These are phyloP conservation scores for Coniosporium apollinis DNA, from an alignment of 495 filamentous ascomycete genomes.

Conservation along the genomic window DNA sequence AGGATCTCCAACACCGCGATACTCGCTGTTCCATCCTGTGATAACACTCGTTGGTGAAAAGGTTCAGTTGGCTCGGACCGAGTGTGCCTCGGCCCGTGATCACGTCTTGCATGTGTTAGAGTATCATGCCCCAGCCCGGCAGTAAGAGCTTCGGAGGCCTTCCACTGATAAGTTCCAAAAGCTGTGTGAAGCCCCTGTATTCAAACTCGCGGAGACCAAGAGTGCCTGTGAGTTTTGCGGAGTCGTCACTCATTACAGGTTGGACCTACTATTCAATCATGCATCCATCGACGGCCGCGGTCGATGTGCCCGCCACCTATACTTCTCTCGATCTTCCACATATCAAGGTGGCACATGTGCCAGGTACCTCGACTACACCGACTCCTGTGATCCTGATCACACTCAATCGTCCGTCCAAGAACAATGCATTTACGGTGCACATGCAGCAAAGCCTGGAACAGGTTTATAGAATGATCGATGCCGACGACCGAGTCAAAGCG, in stretches of 20 bases:
- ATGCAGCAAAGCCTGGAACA: slow-evolving; percentile 31
- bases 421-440: slow-evolving; percentile 44
- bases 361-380: slow-evolving; percentile 26
- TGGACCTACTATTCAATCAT: neutral
- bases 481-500: slow-evolving; percentile 33
- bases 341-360: slow-evolving; percentile 39
- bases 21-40: neutral
- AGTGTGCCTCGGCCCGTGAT: neutral
- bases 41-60: neutral
- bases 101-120: neutral
- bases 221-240: neutral
- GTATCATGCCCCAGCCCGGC: neutral
- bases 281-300: neutral
- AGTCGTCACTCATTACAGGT: neutral
- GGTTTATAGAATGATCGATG: slow-evolving; percentile 36
- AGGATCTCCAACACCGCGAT: neutral
- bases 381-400: slow-evolving; percentile 41
- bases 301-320: slow-evolving; percentile 19
- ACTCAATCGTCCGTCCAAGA: slow-evolving; percentile 37
- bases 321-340: slow-evolving; percentile 24
- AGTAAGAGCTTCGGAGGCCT: neutral
- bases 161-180: neutral
- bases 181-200: neutral
- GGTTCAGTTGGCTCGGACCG: neutral
- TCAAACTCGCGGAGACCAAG: neutral